phyloP scores from a whole-genome alignment of 768 basidiomycete species.

The Pulveroboletus sp. region DNA sequence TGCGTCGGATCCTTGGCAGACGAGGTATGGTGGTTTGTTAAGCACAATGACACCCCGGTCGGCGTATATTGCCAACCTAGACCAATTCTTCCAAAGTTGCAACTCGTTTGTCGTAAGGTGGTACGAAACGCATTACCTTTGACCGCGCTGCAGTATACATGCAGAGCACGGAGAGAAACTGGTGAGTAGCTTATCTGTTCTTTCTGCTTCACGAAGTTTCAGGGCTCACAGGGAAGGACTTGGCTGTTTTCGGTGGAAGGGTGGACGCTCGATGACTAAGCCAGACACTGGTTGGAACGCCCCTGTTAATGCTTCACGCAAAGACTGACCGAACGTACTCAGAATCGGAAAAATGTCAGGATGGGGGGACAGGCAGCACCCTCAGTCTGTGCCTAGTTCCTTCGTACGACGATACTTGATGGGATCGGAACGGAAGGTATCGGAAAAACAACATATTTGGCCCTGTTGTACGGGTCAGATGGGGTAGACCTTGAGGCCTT shows the following conservation, averaged over 20 bases:
- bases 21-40: conserved; percentile 56
- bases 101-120: not conserved
- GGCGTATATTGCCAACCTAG: conserved; percentile 41
- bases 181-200: not conserved
- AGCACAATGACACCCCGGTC: conserved; percentile 51
- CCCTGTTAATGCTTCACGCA: too few relatives aligned
- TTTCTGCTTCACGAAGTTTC: not conserved
- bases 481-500: not conserved
- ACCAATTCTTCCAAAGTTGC: conserved; percentile 25
- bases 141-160: conserved; percentile 20
- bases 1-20: conserved; percentile 43
- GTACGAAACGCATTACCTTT: conserved; percentile 15
- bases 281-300: too few relatives aligned
- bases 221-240: not conserved
- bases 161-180: not conserved
- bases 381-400: too few relatives aligned
- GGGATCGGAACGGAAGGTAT: not conserved
- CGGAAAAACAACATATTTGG: not conserved
- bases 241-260: not conserved
- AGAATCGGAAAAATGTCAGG: too few relatives aligned
- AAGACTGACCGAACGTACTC: too few relatives aligned
- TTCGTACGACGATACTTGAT: not conserved
- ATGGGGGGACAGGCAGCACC: too few relatives aligned
- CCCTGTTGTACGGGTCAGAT: not conserved
- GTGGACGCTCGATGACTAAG: conserved; percentile 3